Evolutionary conservation across 768 basidiomycete genomes (phyloP).

Genomic region (Russula abietina): DNA sequence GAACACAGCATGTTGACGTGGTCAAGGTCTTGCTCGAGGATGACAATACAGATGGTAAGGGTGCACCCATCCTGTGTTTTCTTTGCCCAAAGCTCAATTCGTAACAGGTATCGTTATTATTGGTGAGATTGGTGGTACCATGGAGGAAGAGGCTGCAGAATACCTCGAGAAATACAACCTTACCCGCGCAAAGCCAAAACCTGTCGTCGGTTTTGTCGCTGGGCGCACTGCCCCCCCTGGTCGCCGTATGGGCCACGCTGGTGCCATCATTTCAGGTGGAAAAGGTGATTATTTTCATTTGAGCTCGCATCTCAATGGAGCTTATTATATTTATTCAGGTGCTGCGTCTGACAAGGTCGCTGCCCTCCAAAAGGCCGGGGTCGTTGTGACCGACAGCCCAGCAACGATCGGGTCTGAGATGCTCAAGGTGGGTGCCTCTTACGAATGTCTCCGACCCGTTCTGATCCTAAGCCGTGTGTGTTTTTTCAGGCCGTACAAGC

Average conservation of each 20-base stretch:
- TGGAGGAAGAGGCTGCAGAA: slow-evolving; percentile 99
- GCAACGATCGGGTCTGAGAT: slow-evolving; percentile 90
- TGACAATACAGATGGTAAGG: slow-evolving; percentile 79
- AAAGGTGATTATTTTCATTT: slow-evolving; percentile 56
- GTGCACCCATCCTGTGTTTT: neutral
- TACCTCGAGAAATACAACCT: slow-evolving; percentile 93
- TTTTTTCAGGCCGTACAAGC: slow-evolving; percentile 63
- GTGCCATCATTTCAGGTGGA: slow-evolving; percentile 96
- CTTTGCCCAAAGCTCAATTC: slow-evolving; percentile 12
- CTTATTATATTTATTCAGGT: slow-evolving; percentile 37
- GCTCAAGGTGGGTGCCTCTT: slow-evolving; percentile 59
- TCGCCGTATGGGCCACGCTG: slow-evolving; percentile 96
- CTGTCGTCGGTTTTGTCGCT: slow-evolving; percentile 96
- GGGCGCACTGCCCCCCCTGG: slow-evolving; percentile 97
- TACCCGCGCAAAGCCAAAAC: slow-evolving; percentile 79
- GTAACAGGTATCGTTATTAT: slow-evolving; percentile 86
- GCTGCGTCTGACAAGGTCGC: slow-evolving; percentile 92
- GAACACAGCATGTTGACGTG: slow-evolving; percentile 92
- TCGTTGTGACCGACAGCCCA: slow-evolving; percentile 88
- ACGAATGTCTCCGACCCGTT: neutral
- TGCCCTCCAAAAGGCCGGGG: slow-evolving; percentile 87
- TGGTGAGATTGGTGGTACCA: slow-evolving; percentile 97
- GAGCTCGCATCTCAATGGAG: neutral
- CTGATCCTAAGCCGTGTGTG: slow-evolving; percentile 15
- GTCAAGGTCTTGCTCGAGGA: slow-evolving; percentile 95